A percentile compares a stretch with the other conserved stretches of the same genome.
Evolutionary conservation across 1,284 basidiomycete species (phyloP).

Genomic region (Xerocomus nothofagi): DNA sequence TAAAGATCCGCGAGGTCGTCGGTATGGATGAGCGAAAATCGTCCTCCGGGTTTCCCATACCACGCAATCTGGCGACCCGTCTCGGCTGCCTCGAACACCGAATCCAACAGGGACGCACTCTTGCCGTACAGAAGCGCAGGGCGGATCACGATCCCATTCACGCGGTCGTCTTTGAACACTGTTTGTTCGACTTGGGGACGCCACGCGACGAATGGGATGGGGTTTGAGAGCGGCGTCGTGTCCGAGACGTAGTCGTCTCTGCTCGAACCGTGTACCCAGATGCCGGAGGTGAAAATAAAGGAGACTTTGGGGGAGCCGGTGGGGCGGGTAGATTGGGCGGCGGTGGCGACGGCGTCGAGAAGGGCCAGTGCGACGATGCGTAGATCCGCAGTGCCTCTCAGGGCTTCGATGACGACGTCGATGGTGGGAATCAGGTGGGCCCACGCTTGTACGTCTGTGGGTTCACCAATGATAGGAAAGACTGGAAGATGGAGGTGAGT

Average conservation of each 20-base stretch:
- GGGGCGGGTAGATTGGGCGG: slow-evolving; percentile 30
- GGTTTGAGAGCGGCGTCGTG: slow-evolving; percentile 17
- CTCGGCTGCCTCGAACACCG: slow-evolving; percentile 40
- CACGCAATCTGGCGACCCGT: slow-evolving; percentile 38
- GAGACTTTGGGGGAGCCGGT: slow-evolving; percentile 11
- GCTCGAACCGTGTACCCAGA: slow-evolving; percentile 19
- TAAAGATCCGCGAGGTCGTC: slow-evolving; percentile 26
- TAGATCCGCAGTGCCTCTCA: slow-evolving; percentile 26
- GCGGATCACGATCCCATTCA: slow-evolving; percentile 54
- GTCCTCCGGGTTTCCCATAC: slow-evolving; percentile 25
- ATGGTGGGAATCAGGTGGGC: slow-evolving; percentile 40
- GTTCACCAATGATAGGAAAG: slow-evolving; percentile 47
- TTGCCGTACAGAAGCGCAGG: slow-evolving; percentile 50
- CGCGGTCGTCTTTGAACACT: slow-evolving; percentile 31
- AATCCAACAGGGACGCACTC: slow-evolving; percentile 29
- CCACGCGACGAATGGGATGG: slow-evolving; percentile 37
- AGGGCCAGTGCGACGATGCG: slow-evolving; percentile 26
- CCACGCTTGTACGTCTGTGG: slow-evolving; percentile 39
- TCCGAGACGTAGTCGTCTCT: slow-evolving; percentile 14
- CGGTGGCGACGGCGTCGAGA: slow-evolving; percentile 37
- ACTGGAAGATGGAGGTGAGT: slow-evolving; percentile 33
- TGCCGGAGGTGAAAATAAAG: slow-evolving; percentile 21
- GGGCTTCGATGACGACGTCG: slow-evolving; percentile 45
- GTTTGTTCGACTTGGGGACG: slow-evolving; percentile 35
- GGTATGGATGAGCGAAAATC: slow-evolving; percentile 17